Conservation (phyloP, 352 stramenopile species). For the Globisporangium nodosum region DNA sequence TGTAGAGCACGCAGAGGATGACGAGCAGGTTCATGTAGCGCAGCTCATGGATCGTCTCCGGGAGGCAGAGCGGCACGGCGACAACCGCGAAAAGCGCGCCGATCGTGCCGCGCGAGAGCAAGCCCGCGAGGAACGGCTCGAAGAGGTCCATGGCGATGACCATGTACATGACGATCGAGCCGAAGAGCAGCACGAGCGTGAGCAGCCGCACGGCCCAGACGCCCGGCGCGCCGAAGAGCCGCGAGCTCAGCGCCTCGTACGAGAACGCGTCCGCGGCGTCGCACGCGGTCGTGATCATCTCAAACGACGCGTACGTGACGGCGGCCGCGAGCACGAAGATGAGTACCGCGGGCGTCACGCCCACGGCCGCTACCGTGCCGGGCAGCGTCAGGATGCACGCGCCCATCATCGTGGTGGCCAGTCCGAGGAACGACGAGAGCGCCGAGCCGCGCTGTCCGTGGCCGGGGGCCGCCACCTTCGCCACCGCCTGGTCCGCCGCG, state of each 20-base stretch:
- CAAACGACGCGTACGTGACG: conserved; percentile 66
- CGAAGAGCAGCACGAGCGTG: conserved; percentile 72
- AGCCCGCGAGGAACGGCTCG: conserved; percentile 55
- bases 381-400: conserved; percentile 75
- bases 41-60: conserved; percentile 80
- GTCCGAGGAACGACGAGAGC: conserved; percentile 67
- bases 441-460: conserved; percentile 51
- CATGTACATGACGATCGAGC: conserved; percentile 78
- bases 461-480: conserved; percentile 4
- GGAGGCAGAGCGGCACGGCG: conserved; percentile 70
- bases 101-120: conserved; percentile 57
- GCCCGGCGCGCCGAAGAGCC: conserved; percentile 55
- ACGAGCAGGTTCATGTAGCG: conserved; percentile 77
- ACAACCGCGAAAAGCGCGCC: conserved; percentile 59
- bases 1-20: conserved; percentile 76
- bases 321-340: conserved; percentile 49
- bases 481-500: conserved; percentile 15
- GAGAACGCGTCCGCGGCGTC: conserved; percentile 65
- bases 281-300: conserved; percentile 64
- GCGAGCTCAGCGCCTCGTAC: conserved; percentile 76
- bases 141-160: conserved; percentile 85
- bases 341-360: conserved; percentile 39
- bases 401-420: conserved; percentile 82
- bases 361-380: conserved; percentile 53
- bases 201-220: conserved; percentile 73